These are phyloP conservation scores for Fraxinus paxiana DNA, from an alignment of 305 asterid species.

Conservation along the genomic window DNA sequence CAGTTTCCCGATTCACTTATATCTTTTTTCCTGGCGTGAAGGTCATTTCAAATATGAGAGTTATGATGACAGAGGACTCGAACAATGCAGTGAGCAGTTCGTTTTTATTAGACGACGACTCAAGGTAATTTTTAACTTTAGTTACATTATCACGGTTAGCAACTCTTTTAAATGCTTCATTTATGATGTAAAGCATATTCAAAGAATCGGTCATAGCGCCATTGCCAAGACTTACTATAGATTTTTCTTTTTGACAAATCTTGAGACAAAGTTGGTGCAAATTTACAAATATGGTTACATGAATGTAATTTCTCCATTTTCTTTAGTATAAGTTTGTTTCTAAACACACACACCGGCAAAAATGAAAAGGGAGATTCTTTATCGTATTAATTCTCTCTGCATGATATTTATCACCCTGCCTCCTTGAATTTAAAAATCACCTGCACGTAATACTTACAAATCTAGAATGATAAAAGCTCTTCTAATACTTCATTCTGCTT, in stretches of 20 bases:
- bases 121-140: constrained; percentile 50
- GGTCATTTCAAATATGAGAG: constrained; percentile 91
- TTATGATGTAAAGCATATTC: background rate
- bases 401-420: background rate
- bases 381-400: background rate
- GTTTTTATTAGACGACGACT: constrained; percentile 87
- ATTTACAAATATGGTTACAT: background rate
- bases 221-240: background rate
- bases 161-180: background rate
- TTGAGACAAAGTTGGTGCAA: background rate
- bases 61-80: constrained; percentile 88
- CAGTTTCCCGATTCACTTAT: background rate
- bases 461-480: background rate
- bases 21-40: constrained; percentile 16
- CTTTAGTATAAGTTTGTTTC: background rate
- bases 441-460: background rate
- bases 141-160: background rate
- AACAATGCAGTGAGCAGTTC: constrained; percentile 89
- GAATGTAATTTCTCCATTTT: background rate
- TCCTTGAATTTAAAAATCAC: background rate
- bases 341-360: background rate
- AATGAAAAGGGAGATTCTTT: background rate
- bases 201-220: background rate
- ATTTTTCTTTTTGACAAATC: background rate
- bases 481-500: background rate